Conservation (phyloP, 768 basidiomycete genomes). For the Rossbeevera mucosa region DNA sequence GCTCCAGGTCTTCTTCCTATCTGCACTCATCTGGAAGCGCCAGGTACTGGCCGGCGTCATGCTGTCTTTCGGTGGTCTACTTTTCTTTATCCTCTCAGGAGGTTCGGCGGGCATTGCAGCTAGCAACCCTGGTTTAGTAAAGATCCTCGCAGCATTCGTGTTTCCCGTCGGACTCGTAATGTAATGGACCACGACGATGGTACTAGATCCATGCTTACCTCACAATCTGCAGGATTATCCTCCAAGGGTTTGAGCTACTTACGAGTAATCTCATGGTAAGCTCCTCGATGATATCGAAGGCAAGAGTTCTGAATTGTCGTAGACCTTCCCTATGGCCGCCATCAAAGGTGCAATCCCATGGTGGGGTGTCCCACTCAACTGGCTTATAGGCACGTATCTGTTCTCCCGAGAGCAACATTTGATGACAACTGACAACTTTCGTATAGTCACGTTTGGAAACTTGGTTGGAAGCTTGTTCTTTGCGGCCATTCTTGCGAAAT, state of each 20-base stretch:
- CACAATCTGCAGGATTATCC: conserved; percentile 51
- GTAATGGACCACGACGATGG: conserved; percentile 32
- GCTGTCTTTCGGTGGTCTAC: conserved; percentile 69
- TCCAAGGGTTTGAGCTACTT: conserved; percentile 65
- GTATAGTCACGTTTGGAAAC: conserved; percentile 64
- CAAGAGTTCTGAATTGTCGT: background rate
- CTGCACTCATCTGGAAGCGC: background rate
- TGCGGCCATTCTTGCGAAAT: conserved; percentile 58
- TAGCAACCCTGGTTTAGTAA: conserved; percentile 64
- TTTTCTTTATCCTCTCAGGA: conserved; percentile 56
- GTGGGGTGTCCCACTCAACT: conserved; percentile 68
- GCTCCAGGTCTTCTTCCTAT: background rate
- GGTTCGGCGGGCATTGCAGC: conserved; percentile 48
- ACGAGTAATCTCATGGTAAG: conserved; percentile 76
- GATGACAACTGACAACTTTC: background rate
- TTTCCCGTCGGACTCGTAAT: conserved; percentile 78
- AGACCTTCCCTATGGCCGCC: conserved; percentile 70
- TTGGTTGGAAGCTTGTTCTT: conserved; percentile 68
- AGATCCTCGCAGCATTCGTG: conserved; percentile 60
- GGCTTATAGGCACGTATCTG: conserved; percentile 53
- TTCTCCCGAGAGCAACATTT: background rate
- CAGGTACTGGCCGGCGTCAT: conserved; percentile 67
- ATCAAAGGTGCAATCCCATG: conserved; percentile 58
- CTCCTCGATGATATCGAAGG: background rate
- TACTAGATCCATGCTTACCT: background rate